Evolutionary conservation across 495 filamentous ascomycete species (phyloP), one percentile per base, ranked within the genome.

Genomic region (Xylaria longipes): DNA sequence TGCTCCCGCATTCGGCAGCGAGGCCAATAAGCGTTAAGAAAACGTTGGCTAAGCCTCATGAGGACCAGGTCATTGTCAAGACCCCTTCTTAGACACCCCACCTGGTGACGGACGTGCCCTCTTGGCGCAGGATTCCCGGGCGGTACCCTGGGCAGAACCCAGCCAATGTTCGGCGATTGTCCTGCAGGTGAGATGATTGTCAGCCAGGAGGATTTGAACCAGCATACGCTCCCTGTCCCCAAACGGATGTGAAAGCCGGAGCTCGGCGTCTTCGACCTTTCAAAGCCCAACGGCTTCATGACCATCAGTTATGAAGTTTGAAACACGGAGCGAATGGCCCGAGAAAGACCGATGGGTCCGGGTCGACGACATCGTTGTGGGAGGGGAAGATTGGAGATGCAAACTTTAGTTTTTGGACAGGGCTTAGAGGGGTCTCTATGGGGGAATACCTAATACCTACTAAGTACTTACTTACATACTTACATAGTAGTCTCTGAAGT

Each of bases 21-120:
- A 45, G 50, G 22, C 61, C 69, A 65, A 71, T 71, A 25, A 41
- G 33, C 22, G 27, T 64, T 15, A 27, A 64, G 57, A 54, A 45
- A 56, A 48, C 20, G 9, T 17, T 29, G 62, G 66, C 69, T 71
- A 71, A 71, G 69, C 69, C 69, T 52, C 68, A 33, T 41, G 43
- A 50, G 41, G 45, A 62, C 56, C 68, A 50, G 35, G 37, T 50
- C 27, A 52, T 48, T 37, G 37, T 31, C 14, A 20, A 69, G 54
- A 37, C 48, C 41, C 33, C 22, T 67, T 69, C 37, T 48, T 33
- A 8, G 48, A n/a, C 52, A 45, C 33, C 54, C 54, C 54, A 69
- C 66, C 20, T 46, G 54, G 66, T 25, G 33, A 58, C 35, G 31
- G 56, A 48, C 20, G 66, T 61, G 66, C 66, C 50, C 27, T 22